Evolutionary conservation across 345 rosid species (phyloP).

Genomic region (Pseudoturritis turrita): DNA sequence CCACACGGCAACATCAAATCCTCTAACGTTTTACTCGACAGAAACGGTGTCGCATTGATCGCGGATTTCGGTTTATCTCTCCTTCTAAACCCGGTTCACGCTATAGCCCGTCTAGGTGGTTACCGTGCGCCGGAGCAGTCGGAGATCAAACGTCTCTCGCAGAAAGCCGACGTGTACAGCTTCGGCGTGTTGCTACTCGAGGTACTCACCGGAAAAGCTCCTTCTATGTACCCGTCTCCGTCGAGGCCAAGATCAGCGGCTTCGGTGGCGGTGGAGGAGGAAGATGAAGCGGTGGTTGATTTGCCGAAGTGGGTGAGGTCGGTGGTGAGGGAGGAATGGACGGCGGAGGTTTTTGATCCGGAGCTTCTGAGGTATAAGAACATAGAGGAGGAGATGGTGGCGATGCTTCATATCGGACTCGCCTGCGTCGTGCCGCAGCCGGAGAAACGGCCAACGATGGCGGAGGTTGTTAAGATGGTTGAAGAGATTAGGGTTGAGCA

Average conservation of each 20-base stretch:
- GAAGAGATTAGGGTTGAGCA: slow-evolving; percentile 93
- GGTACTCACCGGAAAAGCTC: slow-evolving; percentile 83
- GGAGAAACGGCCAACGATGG: slow-evolving; percentile 85
- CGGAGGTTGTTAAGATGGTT: slow-evolving; percentile 79
- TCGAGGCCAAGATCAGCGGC: slow-evolving; percentile 51
- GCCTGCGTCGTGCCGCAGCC: slow-evolving; percentile 75
- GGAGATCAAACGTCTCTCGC: slow-evolving; percentile 75
- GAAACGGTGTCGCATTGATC: slow-evolving; percentile 77
- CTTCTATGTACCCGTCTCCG: slow-evolving; percentile 70
- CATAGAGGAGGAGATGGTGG: slow-evolving; percentile 84
- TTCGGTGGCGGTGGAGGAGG: slow-evolving; percentile 56
- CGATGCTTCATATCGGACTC: slow-evolving; percentile 85
- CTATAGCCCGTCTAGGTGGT: slow-evolving; percentile 86
- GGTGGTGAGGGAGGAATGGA: slow-evolving; percentile 96
- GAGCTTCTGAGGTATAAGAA: slow-evolving; percentile 94
- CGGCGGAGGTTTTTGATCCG: slow-evolving; percentile 93
- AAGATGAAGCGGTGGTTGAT: slow-evolving; percentile 46
- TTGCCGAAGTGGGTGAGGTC: slow-evolving; percentile 94
- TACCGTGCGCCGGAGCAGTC: slow-evolving; percentile 91
- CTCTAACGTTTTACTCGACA: slow-evolving; percentile 76
- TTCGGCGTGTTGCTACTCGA: slow-evolving; percentile 81
- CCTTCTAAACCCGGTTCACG: slow-evolving; percentile 79
- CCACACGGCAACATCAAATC: slow-evolving; percentile 92
- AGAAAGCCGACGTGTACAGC: slow-evolving; percentile 80
- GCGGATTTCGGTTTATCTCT: slow-evolving; percentile 87